Evolutionary conservation across 129 eudicot genomes (phyloP), one percentile per base, ranked within the genome.

Genomic region (Rutidosis leptorrhynchoides): DNA sequence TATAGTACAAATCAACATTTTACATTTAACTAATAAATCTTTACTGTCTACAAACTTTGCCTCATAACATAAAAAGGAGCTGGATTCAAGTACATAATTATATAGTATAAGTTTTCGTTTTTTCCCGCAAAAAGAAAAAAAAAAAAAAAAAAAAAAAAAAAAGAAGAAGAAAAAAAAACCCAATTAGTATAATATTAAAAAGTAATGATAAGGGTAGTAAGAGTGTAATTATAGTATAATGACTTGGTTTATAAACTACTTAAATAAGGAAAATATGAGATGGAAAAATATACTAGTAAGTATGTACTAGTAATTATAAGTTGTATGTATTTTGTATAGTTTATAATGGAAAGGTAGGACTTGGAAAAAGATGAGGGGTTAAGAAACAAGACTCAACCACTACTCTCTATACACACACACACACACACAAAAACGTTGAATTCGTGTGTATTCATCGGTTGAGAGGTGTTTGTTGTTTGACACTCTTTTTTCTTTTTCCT

Each of bases 371-470:
- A 71, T 35, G 32, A 56, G 70, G 73, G 82, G 82, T 75, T 75
- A 78, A 71, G 76, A 71, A 78, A 78, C 82, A 78, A 78, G 82
- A 74, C 78, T 67, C 84, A 79, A 82, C 81, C 75, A 81, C 80
- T 77, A 78, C 80, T 75, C 77, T 70, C 66, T 46, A 14, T 80
- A 74, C 58, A 72, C 58, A 61, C 30, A 54, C 0, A 23, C 61
- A 55, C 22, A 49, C 20, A 17, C 55, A 17, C 54, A 53, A 80
- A 80, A 69, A 85, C 87, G 90, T 89, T 85, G 84, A 81, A 85
- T 52, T 77, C 79, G 81, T 82, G 83, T 81, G 79, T 67, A 58
- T 62, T 71, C 61, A 48, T 72, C 71, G 70, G 95, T 86, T 86
- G 88, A 43, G 83, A 81, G 80, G 85, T 78, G 45, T 37, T 37